phyloP scores from a whole-genome alignment of 257 asterid genomes.

The Gardenia jasminoides region DNA sequence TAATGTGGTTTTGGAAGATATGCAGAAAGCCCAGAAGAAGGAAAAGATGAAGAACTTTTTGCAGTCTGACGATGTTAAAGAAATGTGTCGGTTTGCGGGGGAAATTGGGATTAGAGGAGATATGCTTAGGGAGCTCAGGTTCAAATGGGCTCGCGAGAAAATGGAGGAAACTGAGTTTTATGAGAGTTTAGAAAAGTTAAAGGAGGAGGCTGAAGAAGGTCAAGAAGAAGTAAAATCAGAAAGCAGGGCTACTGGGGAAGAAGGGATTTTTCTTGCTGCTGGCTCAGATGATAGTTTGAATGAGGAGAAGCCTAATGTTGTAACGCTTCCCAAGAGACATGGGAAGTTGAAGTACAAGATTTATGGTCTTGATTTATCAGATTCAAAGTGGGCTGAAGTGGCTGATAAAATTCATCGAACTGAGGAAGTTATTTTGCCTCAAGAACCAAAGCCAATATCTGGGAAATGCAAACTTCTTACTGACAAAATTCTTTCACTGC shows the following conservation, averaged over 20 bases:
- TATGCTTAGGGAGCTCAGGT: conserved; percentile 86
- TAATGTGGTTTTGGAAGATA: conserved; percentile 65
- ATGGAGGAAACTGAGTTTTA: conserved; percentile 86
- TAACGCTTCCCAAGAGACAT: conserved; percentile 78
- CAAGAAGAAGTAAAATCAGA: conserved; percentile 24
- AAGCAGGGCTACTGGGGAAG: conserved; percentile 11
- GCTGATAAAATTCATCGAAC: conserved; percentile 77
- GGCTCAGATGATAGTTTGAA: conserved; percentile 15
- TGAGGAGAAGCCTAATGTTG: conserved; percentile 31
- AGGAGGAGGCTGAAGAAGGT: conserved; percentile 29
- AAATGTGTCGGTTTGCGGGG: conserved; percentile 85
- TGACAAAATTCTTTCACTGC: conserved; percentile 58
- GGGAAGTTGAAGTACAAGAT: conserved; percentile 85
- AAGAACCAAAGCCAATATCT: conserved; percentile 65
- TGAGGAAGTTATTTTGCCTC: conserved; percentile 59
- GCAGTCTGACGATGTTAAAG: conserved; percentile 88
- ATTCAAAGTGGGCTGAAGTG: conserved; percentile 76
- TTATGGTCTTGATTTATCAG: conserved; percentile 87
- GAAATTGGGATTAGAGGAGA: conserved; percentile 92
- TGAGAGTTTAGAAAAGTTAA: conserved; percentile 44
- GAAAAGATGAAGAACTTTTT: conserved; percentile 83
- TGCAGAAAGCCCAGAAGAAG: conserved; percentile 79
- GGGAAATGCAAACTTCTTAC: conserved; percentile 71
- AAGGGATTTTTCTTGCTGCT: conserved; percentile 13
- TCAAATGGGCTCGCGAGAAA: conserved; percentile 90